Conservation (phyloP, 2,329 filamentous ascomycete species). For the Neocatenulostroma microsporum region DNA sequence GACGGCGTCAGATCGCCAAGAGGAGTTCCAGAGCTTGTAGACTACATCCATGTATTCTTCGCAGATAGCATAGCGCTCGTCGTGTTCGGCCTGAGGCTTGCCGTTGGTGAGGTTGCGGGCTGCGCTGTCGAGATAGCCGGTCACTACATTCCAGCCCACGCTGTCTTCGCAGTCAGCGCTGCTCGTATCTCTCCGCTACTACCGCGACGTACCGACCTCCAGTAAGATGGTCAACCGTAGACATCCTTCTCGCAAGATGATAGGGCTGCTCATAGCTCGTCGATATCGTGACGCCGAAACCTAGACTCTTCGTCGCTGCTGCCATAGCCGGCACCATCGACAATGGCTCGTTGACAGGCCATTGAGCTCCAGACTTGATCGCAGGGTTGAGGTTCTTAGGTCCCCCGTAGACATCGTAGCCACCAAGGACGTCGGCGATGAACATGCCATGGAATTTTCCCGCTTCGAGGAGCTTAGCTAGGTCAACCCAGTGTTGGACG, state of each 20-base stretch:
- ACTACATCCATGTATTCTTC: slow-evolving; percentile 58
- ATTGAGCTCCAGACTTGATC: slow-evolving; percentile 57
- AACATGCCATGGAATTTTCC: slow-evolving; percentile 61
- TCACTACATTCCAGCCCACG: slow-evolving; percentile 48
- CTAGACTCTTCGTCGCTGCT: slow-evolving; percentile 56
- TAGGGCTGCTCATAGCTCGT: slow-evolving; percentile 65
- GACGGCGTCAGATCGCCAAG: slow-evolving; percentile 61
- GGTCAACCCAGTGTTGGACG: slow-evolving; percentile 52
- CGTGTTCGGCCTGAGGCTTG: slow-evolving; percentile 53
- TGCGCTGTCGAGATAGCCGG: slow-evolving; percentile 59
- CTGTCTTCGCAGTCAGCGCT: slow-evolving; percentile 4
- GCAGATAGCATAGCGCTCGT: slow-evolving; percentile 56
- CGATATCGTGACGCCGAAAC: slow-evolving; percentile 59
- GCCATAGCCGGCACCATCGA: slow-evolving; percentile 59
- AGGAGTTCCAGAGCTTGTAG: slow-evolving; percentile 57
- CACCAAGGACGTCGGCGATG: slow-evolving; percentile 58
- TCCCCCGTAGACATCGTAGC: slow-evolving; percentile 63
- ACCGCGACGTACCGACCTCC: slow-evolving; percentile 46
- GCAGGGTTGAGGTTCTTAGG: slow-evolving; percentile 53
- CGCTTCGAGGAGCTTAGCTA: slow-evolving; percentile 53
- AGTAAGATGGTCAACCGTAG: slow-evolving; percentile 59
- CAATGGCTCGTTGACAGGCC: slow-evolving; percentile 55
- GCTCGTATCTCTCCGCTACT: no score
- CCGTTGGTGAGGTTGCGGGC: slow-evolving; percentile 53
- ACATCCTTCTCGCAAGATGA: slow-evolving; percentile 56